These are phyloP conservation scores for Xylaria sp. DNA, from an alignment of 2,329 filamentous ascomycete genomes.

Conservation along the genomic window DNA sequence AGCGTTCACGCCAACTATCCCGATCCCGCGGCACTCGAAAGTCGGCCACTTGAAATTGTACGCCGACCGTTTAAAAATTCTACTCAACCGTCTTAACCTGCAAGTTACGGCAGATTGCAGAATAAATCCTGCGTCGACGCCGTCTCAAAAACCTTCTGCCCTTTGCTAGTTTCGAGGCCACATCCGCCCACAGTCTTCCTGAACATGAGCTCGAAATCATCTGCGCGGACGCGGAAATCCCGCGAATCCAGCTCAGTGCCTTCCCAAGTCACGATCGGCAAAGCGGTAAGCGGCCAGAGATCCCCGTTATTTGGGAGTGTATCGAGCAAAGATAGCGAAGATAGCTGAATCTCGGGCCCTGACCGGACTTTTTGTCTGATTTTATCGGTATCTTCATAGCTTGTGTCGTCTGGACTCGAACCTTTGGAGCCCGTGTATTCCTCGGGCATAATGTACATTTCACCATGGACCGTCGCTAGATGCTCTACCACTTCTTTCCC, in stretches of 20 bases:
- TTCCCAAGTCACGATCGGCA: conserved; percentile 73
- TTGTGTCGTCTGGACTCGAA: conserved; percentile 45
- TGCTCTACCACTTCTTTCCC: conserved; percentile 63
- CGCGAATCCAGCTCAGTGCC: conserved; percentile 60
- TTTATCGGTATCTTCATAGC: conserved; percentile 44
- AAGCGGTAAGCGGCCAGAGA: conserved; percentile 57
- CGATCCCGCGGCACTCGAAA: background rate
- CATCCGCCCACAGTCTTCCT: conserved; percentile 76
- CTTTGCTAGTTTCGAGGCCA: conserved; percentile 45
- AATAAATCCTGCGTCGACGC: conserved; percentile 72
- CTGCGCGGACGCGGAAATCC: conserved; percentile 58
- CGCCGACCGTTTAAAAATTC: background rate
- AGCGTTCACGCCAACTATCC: background rate
- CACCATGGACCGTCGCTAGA: conserved; percentile 80
- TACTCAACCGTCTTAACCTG: background rate
- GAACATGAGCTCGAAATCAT: conserved; percentile 68
- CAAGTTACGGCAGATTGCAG: conserved; percentile 60
- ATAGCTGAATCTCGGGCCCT: conserved; percentile 53
- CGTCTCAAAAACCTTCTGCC: conserved; percentile 45
- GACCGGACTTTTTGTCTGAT: conserved; percentile 44
- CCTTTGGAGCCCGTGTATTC: conserved; percentile 60
- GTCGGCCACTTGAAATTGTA: background rate
- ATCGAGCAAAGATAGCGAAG: conserved; percentile 62
- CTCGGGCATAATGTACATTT: conserved; percentile 78
- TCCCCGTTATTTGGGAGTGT: conserved; percentile 59